Conservation (phyloP, 495 filamentous ascomycete genomes). For the Aspergillus egyptiacus region DNA sequence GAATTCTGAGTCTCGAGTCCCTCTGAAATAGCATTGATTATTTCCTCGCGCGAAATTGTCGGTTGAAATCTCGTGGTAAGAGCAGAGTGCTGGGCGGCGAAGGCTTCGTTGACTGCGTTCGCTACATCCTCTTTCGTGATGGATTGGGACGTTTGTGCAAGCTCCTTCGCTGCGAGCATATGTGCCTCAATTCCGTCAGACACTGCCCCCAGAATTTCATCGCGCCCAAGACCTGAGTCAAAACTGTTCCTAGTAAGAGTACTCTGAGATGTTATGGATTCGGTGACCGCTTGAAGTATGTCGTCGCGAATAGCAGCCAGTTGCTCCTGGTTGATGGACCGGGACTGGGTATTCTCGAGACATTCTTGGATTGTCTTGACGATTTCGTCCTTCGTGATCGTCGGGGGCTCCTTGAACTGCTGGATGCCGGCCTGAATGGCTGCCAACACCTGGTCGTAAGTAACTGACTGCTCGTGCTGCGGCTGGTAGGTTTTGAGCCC, state of each 20-base stretch:
- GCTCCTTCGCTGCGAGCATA: constrained; percentile 33
- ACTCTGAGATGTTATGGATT: constrained; percentile 39
- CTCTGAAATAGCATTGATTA: constrained; percentile 53
- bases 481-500: constrained; percentile 72
- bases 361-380: constrained; percentile 69
- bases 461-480: constrained; percentile 50
- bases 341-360: constrained; percentile 35
- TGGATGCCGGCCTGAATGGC: constrained; percentile 79
- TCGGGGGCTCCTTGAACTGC: constrained; percentile 62
- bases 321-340: constrained; percentile 26
- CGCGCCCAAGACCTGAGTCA: constrained; percentile 40
- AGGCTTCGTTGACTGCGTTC: constrained; percentile 51
- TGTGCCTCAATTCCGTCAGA: constrained; percentile 40
- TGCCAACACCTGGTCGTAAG: constrained; percentile 71
- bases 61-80: constrained; percentile 23
- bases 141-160: constrained; percentile 31
- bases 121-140: constrained; percentile 46
- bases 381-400: constrained; percentile 47
- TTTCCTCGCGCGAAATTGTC: constrained; percentile 44
- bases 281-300: constrained; percentile 35
- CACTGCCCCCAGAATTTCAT: constrained; percentile 42
- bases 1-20: constrained; percentile 47
- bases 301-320: constrained; percentile 35
- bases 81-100: constrained; percentile 41
- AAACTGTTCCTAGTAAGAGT: constrained; percentile 43